Evolutionary conservation across 805 yeast genomes (phyloP).

Genomic region (Teunomyces barrocoloradensis): DNA sequence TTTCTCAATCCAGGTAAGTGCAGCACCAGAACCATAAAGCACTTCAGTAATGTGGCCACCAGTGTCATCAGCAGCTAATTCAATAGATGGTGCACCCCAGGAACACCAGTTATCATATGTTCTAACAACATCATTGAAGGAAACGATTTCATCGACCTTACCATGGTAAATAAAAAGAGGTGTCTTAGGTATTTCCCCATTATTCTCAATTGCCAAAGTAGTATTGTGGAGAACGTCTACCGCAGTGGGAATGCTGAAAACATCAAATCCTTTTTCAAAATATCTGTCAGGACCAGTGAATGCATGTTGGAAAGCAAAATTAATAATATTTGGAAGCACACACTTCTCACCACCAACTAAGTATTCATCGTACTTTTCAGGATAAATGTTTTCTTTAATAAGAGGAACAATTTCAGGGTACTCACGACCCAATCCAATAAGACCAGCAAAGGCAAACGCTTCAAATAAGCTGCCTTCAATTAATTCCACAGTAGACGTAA

Average conservation of each 20-base stretch:
- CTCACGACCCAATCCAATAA: conserved; percentile 29
- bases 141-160: conserved; percentile 10
- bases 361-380: neutral
- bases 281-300: neutral
- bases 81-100: conserved; percentile 9
- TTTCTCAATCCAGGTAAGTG: conserved; percentile 17
- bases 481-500: conserved; percentile 22
- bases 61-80: conserved; percentile 6
- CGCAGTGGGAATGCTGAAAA: conserved; percentile 8
- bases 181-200: conserved; percentile 7
- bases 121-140: conserved; percentile 5
- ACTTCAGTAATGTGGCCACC: conserved; percentile 17
- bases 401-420: conserved; percentile 21
- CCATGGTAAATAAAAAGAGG: conserved; percentile 12
- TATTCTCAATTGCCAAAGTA: neutral
- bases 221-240: conserved; percentile 21
- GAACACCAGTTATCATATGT: conserved; percentile 12
- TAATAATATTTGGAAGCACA: neutral
- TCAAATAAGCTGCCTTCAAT: conserved; percentile 25
- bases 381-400: conserved; percentile 1
- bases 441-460: conserved; percentile 27
- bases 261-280: conserved; percentile 7
- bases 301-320: neutral
- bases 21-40: conserved; percentile 13
- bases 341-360: neutral